These are phyloP conservation scores for Talaromyces ruber DNA, from an alignment of 495 filamentous ascomycete genomes.

Conservation along the genomic window DNA sequence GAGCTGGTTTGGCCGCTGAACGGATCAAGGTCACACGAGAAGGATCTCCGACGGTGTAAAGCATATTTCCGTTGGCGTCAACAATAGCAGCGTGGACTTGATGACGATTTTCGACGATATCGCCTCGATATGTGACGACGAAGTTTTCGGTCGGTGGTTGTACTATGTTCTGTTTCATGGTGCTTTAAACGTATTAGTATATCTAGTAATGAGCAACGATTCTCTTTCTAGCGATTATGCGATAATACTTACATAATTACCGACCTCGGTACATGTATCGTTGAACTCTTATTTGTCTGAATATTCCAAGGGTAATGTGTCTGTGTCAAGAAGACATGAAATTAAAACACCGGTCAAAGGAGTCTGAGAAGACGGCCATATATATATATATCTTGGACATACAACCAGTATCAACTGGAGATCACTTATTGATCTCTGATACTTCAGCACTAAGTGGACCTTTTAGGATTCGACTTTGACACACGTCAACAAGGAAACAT, in stretches of 20 bases:
- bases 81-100: conserved; percentile 26
- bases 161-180: not conserved
- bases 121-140: conserved; percentile 18
- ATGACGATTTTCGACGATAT: conserved; percentile 29
- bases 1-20: conserved; percentile 33
- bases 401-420: no score
- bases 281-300: no score
- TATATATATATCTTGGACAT: not conserved
- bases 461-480: not conserved
- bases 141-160: conserved; percentile 7
- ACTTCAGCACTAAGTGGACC: not conserved
- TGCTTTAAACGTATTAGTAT: not conserved
- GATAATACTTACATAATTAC: no score
- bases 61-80: conserved; percentile 18
- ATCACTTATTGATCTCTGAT: no score
- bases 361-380: no score
- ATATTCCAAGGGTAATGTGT: no score
- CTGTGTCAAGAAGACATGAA: no score
- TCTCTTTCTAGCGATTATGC: no score
- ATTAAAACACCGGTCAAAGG: no score
- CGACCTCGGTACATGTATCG: no score
- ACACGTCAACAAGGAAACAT: not conserved
- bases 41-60: conserved; percentile 28
- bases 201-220: not conserved
- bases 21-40: conserved; percentile 26